Conservation (phyloP, 129 eudicot species). For the Ambrosia trifida region DNA sequence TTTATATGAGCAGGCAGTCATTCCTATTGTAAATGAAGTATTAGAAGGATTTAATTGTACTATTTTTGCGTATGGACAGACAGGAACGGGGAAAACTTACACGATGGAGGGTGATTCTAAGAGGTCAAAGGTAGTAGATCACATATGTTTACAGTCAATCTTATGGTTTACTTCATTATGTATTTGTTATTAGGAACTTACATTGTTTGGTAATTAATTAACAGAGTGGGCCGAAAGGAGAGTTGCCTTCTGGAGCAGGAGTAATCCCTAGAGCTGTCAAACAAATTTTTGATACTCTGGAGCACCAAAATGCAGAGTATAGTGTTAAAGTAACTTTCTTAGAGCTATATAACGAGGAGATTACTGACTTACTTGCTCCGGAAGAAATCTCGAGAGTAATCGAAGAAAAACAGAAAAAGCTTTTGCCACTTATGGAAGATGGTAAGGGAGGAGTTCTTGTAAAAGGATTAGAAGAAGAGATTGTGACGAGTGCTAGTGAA, state of each 20-base stretch:
- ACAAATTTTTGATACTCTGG: constrained; percentile 91
- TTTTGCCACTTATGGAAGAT: constrained; percentile 94
- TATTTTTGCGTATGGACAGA: constrained; percentile 95
- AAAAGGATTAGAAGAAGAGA: constrained; percentile 96
- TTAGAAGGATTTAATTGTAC: constrained; percentile 96
- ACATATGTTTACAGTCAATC: background rate
- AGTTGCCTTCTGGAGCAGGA: constrained; percentile 87
- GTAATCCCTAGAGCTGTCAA: constrained; percentile 93
- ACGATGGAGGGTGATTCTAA: constrained; percentile 99
- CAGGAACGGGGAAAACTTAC: constrained; percentile 96
- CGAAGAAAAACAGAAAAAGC: constrained; percentile 89
- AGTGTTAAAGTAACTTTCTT: constrained; percentile 96
- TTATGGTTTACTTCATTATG: background rate
- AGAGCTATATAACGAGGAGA: constrained; percentile 95
- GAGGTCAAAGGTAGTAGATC: constrained; percentile 68
- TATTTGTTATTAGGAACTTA: background rate
- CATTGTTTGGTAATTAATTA: background rate
- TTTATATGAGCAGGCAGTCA: constrained; percentile 85
- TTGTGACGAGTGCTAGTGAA: constrained; percentile 91
- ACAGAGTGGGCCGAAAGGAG: constrained; percentile 87
- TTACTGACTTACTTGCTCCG: constrained; percentile 95
- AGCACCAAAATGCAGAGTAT: constrained; percentile 91
- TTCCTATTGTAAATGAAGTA: constrained; percentile 90
- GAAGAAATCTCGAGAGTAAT: constrained; percentile 68
- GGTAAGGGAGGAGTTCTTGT: constrained; percentile 99